These are phyloP conservation scores for Trichoderma gracile DNA, from an alignment of 2,329 filamentous ascomycete genomes.

Conservation along the genomic window DNA sequence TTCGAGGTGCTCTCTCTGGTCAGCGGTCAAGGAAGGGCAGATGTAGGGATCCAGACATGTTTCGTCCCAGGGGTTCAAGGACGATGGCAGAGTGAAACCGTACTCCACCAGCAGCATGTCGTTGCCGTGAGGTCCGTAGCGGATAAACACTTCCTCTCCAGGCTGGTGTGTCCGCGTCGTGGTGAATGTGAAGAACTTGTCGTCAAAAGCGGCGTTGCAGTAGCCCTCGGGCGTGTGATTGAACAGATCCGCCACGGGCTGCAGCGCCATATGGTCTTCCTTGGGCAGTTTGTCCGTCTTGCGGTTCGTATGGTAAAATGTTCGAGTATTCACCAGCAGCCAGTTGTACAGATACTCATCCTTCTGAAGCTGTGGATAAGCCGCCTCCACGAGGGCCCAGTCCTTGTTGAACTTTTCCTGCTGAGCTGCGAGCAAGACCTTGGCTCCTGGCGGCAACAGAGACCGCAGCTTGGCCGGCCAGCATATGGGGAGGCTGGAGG, in stretches of 20 bases:
- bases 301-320: conserved; percentile 58
- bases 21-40: conserved; percentile 40
- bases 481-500: conserved; percentile 46
- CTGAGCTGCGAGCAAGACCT: conserved; percentile 55
- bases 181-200: conserved; percentile 55
- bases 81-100: conserved; percentile 50
- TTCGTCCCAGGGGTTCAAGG: conserved; percentile 54
- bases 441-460: conserved; percentile 47
- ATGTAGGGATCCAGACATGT: conserved; percentile 50
- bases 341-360: conserved; percentile 56
- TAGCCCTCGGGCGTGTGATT: conserved; percentile 57
- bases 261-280: conserved; percentile 66
- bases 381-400: conserved; percentile 41
- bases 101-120: conserved; percentile 72
- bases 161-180: conserved; percentile 51
- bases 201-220: conserved; percentile 56
- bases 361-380: conserved; percentile 36
- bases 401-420: conserved; percentile 44
- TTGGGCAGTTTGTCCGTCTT: conserved; percentile 45
- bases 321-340: conserved; percentile 63
- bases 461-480: conserved; percentile 48
- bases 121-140: conserved; percentile 69
- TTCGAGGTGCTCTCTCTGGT: conserved; percentile 44
- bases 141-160: conserved; percentile 67
- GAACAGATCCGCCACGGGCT: conserved; percentile 73